These are phyloP conservation scores for Paecilomyces sp. DNA, from an alignment of 2,329 filamentous ascomycete species.

Conservation along the genomic window DNA sequence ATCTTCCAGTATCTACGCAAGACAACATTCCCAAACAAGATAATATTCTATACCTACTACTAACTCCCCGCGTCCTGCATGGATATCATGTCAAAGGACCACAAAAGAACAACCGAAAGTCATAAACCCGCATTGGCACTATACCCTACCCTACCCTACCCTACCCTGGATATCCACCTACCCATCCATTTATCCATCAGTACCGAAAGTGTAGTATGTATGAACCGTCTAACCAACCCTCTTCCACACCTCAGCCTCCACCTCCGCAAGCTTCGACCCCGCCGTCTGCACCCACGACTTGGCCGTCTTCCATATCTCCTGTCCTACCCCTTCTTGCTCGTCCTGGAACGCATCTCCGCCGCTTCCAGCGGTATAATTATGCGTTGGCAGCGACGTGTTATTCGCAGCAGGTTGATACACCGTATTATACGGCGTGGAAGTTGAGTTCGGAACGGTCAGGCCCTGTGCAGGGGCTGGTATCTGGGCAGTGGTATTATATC, in stretches of 20 bases:
- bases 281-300: conserved; percentile 36
- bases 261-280: conserved; percentile 35
- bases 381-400: neutral
- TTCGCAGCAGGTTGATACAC: conserved; percentile 15
- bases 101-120: neutral
- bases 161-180: too few species aligned
- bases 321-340: conserved; percentile 22
- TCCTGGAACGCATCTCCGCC: conserved; percentile 3
- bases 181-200: neutral
- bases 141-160: too few species aligned
- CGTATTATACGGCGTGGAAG: conserved; percentile 17
- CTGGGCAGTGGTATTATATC: neutral
- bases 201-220: too few species aligned
- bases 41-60: neutral
- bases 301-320: conserved; percentile 29
- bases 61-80: neutral
- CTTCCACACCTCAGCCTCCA: conserved; percentile 43
- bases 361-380: neutral
- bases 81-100: neutral
- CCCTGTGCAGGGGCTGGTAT: neutral
- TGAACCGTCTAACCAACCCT: conserved; percentile 28
- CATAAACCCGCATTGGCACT: too few species aligned
- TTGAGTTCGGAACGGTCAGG: conserved; percentile 15
- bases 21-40: neutral
- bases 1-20: too few species aligned